Evolutionary conservation across 768 basidiomycete genomes (phyloP).

Genomic region (Serendipita sp.): DNA sequence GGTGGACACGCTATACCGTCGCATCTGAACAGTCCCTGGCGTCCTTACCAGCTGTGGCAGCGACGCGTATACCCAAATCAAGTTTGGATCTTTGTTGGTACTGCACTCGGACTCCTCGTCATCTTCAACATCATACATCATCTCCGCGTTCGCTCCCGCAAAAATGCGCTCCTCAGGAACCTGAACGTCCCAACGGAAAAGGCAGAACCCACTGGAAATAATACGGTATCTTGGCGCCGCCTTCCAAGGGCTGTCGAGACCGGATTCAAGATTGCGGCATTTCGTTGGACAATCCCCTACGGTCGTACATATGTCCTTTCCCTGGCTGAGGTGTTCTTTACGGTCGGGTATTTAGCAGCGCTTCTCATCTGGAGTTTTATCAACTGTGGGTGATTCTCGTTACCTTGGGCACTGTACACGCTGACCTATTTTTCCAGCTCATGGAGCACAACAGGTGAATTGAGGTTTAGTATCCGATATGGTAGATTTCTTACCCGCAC

Average conservation of each 20-base stretch:
- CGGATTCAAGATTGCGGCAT: slow-evolving; percentile 32
- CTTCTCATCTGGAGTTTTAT: slow-evolving; percentile 30
- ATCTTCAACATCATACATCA: slow-evolving; percentile 25
- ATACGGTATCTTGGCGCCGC: neutral
- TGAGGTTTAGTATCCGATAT: neutral
- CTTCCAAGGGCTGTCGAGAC: slow-evolving; percentile 24
- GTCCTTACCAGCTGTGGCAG: neutral
- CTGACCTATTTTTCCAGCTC: neutral
- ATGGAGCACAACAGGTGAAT: neutral
- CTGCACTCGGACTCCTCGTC: slow-evolving; percentile 22
- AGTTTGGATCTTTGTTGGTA: slow-evolving; percentile 27
- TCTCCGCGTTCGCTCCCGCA: slow-evolving; percentile 12
- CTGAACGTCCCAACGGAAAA: neutral
- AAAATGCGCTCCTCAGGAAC: neutral
- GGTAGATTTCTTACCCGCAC: slow-evolving; percentile 1
- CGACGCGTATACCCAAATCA: slow-evolving; percentile 23
- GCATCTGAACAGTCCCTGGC: neutral
- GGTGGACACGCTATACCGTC: neutral
- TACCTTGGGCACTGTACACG: neutral
- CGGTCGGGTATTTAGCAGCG: slow-evolving; percentile 29
- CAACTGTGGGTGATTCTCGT: slow-evolving; percentile 25
- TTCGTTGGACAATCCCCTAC: slow-evolving; percentile 32
- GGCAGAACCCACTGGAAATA: neutral
- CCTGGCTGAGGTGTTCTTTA: slow-evolving; percentile 32
- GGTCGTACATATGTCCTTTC: slow-evolving; percentile 24